Conservation (phyloP, 495 filamentous ascomycete genomes). For the Daldinia concentrica region DNA sequence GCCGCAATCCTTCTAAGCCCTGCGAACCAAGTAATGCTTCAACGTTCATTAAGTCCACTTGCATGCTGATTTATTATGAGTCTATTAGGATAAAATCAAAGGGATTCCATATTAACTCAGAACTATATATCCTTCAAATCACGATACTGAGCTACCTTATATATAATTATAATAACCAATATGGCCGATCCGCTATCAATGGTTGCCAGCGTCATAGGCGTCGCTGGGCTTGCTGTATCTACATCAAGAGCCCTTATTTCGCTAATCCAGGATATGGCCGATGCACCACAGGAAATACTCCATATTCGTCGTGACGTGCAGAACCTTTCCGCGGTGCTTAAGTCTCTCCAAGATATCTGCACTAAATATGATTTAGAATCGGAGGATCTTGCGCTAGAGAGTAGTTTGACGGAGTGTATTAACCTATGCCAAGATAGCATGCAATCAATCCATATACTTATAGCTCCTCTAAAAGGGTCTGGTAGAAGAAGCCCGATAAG, state of each 20-base stretch:
- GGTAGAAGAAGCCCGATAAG: constrained; percentile 25
- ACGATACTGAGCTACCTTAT: not conserved
- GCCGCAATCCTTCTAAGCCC: not conserved
- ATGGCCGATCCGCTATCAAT: constrained; percentile 41
- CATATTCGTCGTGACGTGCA: constrained; percentile 36
- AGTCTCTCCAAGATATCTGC: constrained; percentile 22
- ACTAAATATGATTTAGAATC: constrained; percentile 18
- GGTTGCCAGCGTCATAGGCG: constrained; percentile 28
- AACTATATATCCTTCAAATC: not conserved
- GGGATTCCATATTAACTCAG: not conserved
- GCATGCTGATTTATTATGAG: not conserved
- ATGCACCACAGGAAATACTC: constrained; percentile 34
- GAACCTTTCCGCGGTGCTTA: constrained; percentile 26
- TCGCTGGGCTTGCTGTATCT: constrained; percentile 32
- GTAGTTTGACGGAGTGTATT: constrained; percentile 28
- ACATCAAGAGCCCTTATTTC: constrained; percentile 28
- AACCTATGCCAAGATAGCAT: constrained; percentile 24
- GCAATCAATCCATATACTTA: constrained; percentile 17
- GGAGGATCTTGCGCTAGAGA: constrained; percentile 19
- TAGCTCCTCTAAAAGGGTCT: constrained; percentile 9
- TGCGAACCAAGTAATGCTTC: not conserved
- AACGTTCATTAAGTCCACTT: not conserved
- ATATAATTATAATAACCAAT: not conserved
- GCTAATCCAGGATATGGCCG: constrained; percentile 24
- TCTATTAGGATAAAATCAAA: not conserved